Evolutionary conservation across 2,329 filamentous ascomycete genomes (phyloP), one percentile per base, ranked within the genome.

Genomic region (Thermomyces lanuginosus): DNA sequence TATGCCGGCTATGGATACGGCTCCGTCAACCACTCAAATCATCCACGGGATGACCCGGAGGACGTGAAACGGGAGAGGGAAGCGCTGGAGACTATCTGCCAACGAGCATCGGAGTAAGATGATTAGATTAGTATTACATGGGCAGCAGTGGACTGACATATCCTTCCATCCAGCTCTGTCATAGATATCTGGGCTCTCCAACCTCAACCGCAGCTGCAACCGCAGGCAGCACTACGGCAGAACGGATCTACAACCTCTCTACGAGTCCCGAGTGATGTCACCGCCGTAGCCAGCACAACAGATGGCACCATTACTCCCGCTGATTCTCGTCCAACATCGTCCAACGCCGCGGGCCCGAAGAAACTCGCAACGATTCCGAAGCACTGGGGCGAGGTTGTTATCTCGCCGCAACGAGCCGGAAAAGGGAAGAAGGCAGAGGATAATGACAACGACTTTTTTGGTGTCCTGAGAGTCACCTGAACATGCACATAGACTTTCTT

Each of bases 131-230:
- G 17, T 14, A 15, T 4, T 17, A n/a, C n/a, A 21, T 17, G n/a
- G 12, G 21, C 18, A 16, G 10, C 15, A 9, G 17, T 18, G 16
- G 16, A 11, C 5, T 8, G 9, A 14, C 14, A 23, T 23, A 5
- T 16, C 11, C 17, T 18, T 16, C 23, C 15, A 21, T 17, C 28
- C 27, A 58, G 54, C 29, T 54, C 52, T 13, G 55, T 58, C 29
- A 51, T 58, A 31, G 54, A 58, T 36, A 57, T 58, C 34, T 58
- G 54, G 54, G 52, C 54, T 16, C 36, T 55, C 18, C 54, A 57
- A 41, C 49, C 54, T 6, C 54, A 57, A 44, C 46, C 48, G 12
- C 49, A 53, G 28, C 44, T 55, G 16, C 50, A 48, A 36, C 45
- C 51, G 5, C 48, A 43, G 30, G 50, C 50, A 19, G 48, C 52